Percentiles rank a stretch among this genome's conserved stretches.
These are phyloP conservation scores for Colletotrichum salicis DNA, from an alignment of 2,329 filamentous ascomycete genomes.

Conservation along the genomic window DNA sequence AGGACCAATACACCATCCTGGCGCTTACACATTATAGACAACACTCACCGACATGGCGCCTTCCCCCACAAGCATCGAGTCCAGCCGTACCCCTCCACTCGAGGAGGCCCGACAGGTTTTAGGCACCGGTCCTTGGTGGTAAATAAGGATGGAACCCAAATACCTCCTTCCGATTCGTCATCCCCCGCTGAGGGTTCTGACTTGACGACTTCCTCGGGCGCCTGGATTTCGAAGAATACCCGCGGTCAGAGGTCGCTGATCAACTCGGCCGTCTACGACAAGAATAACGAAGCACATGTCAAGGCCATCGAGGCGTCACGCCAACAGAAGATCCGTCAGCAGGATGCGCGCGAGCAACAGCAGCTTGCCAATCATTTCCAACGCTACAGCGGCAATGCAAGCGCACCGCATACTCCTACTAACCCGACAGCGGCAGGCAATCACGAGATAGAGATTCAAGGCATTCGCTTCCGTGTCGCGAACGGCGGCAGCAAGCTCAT, in stretches of 20 bases:
- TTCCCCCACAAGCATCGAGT: conserved; percentile 37
- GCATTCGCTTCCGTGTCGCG: conserved; percentile 77
- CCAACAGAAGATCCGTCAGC: conserved; percentile 64
- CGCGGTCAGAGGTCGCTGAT: conserved; percentile 86
- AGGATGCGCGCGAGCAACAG: conserved; percentile 67
- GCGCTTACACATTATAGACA: conserved; percentile 41
- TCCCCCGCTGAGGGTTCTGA: conserved; percentile 40
- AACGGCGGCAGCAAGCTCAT: conserved; percentile 86
- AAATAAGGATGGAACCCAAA: conserved; percentile 53
- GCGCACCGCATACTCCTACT: conserved; percentile 41
- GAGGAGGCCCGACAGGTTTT: conserved; percentile 19
- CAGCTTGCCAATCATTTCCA: conserved; percentile 63
- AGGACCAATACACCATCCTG: neutral
- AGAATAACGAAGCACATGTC: conserved; percentile 73
- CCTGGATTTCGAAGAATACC: conserved; percentile 75
- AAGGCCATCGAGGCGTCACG: conserved; percentile 79
- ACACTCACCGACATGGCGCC: conserved; percentile 45
- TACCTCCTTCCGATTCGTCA: conserved; percentile 39
- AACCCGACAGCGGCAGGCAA: conserved; percentile 48
- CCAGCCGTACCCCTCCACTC: conserved; percentile 47
- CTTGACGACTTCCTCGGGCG: conserved; percentile 48
- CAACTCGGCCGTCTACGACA: conserved; percentile 81
- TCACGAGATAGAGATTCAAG: conserved; percentile 75
- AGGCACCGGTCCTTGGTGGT: conserved; percentile 71
- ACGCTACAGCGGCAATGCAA: conserved; percentile 40